These are phyloP conservation scores for Ustanciosporium gigantosporum DNA, from an alignment of 1,284 basidiomycete species.

Conservation along the genomic window DNA sequence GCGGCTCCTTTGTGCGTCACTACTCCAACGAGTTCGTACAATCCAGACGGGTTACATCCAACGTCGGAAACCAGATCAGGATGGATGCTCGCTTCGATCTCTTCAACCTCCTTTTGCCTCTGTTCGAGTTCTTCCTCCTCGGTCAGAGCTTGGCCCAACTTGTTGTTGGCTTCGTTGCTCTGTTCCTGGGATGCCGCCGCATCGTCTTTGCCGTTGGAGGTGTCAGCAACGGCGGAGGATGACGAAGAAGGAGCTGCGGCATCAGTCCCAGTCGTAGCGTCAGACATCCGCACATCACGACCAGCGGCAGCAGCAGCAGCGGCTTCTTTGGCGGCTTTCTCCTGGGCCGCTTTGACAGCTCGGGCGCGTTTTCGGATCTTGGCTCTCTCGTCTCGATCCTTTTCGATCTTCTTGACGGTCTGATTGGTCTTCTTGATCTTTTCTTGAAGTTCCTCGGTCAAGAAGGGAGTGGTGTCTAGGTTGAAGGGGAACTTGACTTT, in stretches of 20 bases:
- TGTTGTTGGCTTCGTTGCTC: slow-evolving; percentile 1
- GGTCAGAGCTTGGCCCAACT: slow-evolving; percentile 62
- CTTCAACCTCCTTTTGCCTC: slow-evolving; percentile 38
- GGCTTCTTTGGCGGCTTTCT: slow-evolving; percentile 20
- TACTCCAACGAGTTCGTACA: slow-evolving; percentile 88
- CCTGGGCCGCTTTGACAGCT: slow-evolving; percentile 61
- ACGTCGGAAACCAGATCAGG: slow-evolving; percentile 71
- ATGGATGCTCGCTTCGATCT: slow-evolving; percentile 66
- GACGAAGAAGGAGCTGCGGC: slow-evolving; percentile 2
- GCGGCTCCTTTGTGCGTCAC: slow-evolving; percentile 95
- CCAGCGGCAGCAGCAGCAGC: slow-evolving; percentile 44
- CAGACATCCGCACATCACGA: slow-evolving; percentile 67
- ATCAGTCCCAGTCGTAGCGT: slow-evolving; percentile 56
- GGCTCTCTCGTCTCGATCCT: slow-evolving; percentile 79
- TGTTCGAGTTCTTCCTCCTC: slow-evolving; percentile 71
- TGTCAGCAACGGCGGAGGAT: neutral
- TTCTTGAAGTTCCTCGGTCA: slow-evolving; percentile 75
- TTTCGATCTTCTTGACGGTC: slow-evolving; percentile 76
- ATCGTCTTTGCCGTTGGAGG: neutral
- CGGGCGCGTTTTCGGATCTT: slow-evolving; percentile 80
- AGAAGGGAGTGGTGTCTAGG: slow-evolving; percentile 82
- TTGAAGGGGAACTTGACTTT: slow-evolving; percentile 89
- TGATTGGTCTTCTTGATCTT: slow-evolving; percentile 74
- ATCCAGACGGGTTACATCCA: slow-evolving; percentile 73
- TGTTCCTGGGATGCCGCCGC: neutral